Base-by-base conservation (phyloP, 2,329 filamentous ascomycete species). In the Bipolaris cookei region DNA sequence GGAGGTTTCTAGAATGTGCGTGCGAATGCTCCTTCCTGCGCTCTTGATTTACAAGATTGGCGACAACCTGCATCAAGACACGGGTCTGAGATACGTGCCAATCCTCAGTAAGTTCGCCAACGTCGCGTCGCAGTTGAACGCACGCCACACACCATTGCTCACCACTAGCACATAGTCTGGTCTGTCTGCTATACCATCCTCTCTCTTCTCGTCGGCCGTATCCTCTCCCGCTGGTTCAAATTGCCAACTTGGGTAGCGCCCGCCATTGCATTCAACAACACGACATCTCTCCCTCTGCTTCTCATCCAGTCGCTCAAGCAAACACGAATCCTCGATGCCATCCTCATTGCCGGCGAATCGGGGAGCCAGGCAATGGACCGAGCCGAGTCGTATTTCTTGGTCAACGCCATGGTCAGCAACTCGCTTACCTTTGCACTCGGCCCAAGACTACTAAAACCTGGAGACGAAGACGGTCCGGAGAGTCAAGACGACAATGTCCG, bases 341-440 rank as follows among this genome's bases (percentile, higher is more conserved):
- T 79, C 42, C 77, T 88, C 16, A 70, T 81, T 57, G 59, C 74
- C 58, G 62, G 81, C 63, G 77, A 83, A 62, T 70, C 78, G 1
- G 71, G 76, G 2, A 64, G 73, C 1, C 76, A 77, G 3, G 84
- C 84, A 0, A 77, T 89, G 11, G 80, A 84, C 51, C 79, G 87
- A 8, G 86, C 86, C 6, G 85, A 88, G 67, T 84, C 84, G 13
- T 90, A 88, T 70, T 88, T 90, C 66, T 75, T 90, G 3, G 82
- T 90, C 56, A 88, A 86, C 61, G 82, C 86, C 3, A 88, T 88
- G 52, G 79, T 89, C 8, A 83, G 81, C 39, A 88, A 86, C 65
- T 85, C 82, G 50, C 73, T 89, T 56, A 89, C 86, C 0, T 90
- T 89, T 69, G 84, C 84, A 0, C 76, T 89, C 3, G 87, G 86